phyloP scores from a whole-genome alignment of 2,329 filamentous ascomycete genomes.

The Fonsecaea monophora region DNA sequence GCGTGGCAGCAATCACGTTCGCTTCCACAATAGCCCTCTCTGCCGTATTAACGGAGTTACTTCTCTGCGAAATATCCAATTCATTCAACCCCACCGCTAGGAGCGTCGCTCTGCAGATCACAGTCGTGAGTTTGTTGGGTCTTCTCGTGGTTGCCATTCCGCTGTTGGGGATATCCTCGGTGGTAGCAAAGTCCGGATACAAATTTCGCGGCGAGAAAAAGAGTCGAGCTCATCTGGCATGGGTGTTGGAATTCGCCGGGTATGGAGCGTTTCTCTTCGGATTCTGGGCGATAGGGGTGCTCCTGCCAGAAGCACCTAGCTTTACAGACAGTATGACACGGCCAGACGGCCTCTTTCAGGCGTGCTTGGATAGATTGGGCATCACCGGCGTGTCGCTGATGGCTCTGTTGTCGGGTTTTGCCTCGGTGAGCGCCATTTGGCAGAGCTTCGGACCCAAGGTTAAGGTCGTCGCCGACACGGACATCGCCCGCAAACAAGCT shows the following conservation, averaged over 20 bases:
- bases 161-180: constrained; percentile 75
- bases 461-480: constrained; percentile 72
- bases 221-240: constrained; percentile 66
- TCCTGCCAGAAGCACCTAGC: constrained; percentile 59
- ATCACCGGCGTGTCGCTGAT: constrained; percentile 86
- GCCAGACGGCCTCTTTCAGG: constrained; percentile 59
- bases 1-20: constrained; percentile 69
- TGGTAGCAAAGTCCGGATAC: constrained; percentile 64
- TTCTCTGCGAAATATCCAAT: constrained; percentile 83
- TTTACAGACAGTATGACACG: constrained; percentile 46
- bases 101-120: constrained; percentile 70
- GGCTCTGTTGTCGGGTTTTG: constrained; percentile 87
- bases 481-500: constrained; percentile 77
- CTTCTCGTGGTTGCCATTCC: constrained; percentile 78
- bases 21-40: constrained; percentile 78
- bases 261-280: constrained; percentile 72
- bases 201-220: constrained; percentile 66
- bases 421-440: constrained; percentile 86
- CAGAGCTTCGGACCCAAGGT: constrained; percentile 75
- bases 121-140: constrained; percentile 73
- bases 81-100: constrained; percentile 72
- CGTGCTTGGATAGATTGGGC: constrained; percentile 71
- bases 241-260: constrained; percentile 67
- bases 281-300: constrained; percentile 78
- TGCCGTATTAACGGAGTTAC: constrained; percentile 77